Conservation (phyloP, 1,284 basidiomycete species). For the Tilletia walkeri region DNA sequence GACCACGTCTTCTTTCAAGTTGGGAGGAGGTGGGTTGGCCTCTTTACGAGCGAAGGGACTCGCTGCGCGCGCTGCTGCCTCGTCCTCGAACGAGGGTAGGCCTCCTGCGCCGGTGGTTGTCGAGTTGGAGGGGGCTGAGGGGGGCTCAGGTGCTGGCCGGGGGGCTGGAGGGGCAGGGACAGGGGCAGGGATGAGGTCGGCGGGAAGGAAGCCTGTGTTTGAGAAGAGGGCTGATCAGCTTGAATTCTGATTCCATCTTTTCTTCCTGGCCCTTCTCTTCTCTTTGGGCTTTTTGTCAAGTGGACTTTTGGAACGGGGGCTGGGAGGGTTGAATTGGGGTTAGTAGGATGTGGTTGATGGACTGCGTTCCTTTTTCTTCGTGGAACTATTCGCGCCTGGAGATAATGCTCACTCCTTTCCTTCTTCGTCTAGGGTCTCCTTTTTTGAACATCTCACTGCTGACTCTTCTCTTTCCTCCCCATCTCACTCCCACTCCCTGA, state of each 20-base stretch:
- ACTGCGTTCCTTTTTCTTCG: no score
- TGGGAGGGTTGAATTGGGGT: no score
- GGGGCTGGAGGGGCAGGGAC: neutral
- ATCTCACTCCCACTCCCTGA: constrained; percentile 6
- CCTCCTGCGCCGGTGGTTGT: neutral
- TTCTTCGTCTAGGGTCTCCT: neutral
- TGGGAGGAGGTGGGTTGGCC: constrained; percentile 65
- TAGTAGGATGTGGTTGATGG: no score
- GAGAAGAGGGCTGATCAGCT: constrained; percentile 12
- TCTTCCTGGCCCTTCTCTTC: neutral
- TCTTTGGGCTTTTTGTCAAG: neutral
- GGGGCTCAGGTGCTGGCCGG: neutral
- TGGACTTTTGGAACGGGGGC: neutral
- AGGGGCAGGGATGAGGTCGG: neutral
- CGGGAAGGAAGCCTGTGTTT: neutral
- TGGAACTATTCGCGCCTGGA: no score
- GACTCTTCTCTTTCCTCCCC: neutral
- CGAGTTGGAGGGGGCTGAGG: neutral
- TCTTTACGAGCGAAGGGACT: constrained; percentile 61
- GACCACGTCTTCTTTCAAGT: constrained; percentile 53
- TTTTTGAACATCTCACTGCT: neutral
- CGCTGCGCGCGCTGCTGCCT: constrained; percentile 2
- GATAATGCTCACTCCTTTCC: neutral
- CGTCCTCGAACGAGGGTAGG: neutral
- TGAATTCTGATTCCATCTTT: neutral